Base-by-base conservation (phyloP, 140 eudicot species). In the Oenanthe javanica region DNA sequence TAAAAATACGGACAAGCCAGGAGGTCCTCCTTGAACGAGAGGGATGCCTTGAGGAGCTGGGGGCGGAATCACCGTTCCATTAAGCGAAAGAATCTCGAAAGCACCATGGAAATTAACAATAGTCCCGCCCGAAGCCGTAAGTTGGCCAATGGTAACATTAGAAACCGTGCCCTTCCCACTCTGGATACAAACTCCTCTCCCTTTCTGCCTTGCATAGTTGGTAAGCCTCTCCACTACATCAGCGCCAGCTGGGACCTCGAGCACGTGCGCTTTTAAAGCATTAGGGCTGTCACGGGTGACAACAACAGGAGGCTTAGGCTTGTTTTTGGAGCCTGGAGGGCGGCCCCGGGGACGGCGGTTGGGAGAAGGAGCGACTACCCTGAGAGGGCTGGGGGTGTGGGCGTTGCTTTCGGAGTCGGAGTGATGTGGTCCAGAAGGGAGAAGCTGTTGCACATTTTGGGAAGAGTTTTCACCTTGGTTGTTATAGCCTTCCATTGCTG, bases 281-380 rank as follows among this genome's bases (percentile, higher is more conserved):
- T 90, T 87, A 1, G 93, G 95, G 83, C 79, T 83, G 38, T 92
- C 90, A 1, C 93, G 79, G 0, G 87, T 88, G 31, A 92, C 82
- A 9, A 88, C 18, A 0, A 84, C 80, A 0, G 97, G 96, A 7
- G 91, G 90, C 78, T 81, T 92, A 36, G 93, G 90, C 78, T 90
- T 92, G 89, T 92, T 92, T 77, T 84, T 92, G 25, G 97, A 88
- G 3, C 97, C 97, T 0, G 87, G 79, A 5, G 97, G 97, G 2
- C 97, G 96, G 83, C 97, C 97, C 13, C 93, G 87, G 0, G 89
- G 82, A 18, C 96, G 93, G 50, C 91, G 89, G 72, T 74, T 80
- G 4, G 92, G 15, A 15, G 40, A 61, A n/a, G 69, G 69, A 61
- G 3, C 61, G 75, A 25, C 0, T 5, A 73, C 25, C 1, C 82